Percentiles rank a stretch among this genome's conserved stretches.
phyloP scores from a whole-genome alignment of 805 yeast genomes.

The Cyberlindnera mississippiensis region DNA sequence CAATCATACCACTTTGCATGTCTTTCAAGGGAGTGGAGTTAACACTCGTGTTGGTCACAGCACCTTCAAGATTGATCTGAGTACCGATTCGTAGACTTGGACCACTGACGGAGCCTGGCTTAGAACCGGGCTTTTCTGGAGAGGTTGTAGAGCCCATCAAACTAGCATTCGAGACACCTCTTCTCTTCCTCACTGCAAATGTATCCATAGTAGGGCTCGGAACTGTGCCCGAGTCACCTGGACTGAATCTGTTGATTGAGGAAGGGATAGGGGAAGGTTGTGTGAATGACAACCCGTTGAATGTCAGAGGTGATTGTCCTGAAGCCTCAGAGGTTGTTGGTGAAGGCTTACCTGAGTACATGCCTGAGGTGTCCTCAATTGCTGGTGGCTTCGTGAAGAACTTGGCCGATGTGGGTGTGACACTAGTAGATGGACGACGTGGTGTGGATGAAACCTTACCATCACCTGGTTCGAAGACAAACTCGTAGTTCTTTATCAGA shows the following conservation, averaged over 20 bases:
- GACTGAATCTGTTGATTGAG: slow-evolving; percentile 15
- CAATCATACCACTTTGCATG: slow-evolving; percentile 21
- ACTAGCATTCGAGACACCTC: no score
- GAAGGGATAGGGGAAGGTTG: slow-evolving; percentile 20
- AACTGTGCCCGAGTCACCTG: slow-evolving; percentile 6
- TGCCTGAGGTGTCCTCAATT: slow-evolving; percentile 14
- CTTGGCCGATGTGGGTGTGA: slow-evolving; percentile 21
- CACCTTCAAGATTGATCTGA: no score
- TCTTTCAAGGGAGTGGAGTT: slow-evolving; percentile 3
- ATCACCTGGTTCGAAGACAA: slow-evolving; percentile 24
- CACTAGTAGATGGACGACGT: slow-evolving; percentile 17
- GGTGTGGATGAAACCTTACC: slow-evolving; percentile 13
- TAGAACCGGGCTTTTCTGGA: neutral
- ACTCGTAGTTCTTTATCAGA: slow-evolving; percentile 22
- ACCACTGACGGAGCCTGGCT: neutral
- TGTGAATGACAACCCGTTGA: slow-evolving; percentile 6
- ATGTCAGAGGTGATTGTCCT: slow-evolving; percentile 21
- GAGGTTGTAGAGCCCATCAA: neutral
- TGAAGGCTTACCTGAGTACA: slow-evolving; percentile 23
- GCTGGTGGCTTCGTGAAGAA: slow-evolving; percentile 23
- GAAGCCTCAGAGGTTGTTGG: slow-evolving; percentile 26
- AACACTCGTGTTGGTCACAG: no score
- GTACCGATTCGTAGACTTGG: no score
- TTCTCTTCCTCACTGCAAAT: neutral
- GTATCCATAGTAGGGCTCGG: slow-evolving; percentile 8